phyloP scores from a whole-genome alignment of 306 rosid genomes.

The Malus fusca region DNA sequence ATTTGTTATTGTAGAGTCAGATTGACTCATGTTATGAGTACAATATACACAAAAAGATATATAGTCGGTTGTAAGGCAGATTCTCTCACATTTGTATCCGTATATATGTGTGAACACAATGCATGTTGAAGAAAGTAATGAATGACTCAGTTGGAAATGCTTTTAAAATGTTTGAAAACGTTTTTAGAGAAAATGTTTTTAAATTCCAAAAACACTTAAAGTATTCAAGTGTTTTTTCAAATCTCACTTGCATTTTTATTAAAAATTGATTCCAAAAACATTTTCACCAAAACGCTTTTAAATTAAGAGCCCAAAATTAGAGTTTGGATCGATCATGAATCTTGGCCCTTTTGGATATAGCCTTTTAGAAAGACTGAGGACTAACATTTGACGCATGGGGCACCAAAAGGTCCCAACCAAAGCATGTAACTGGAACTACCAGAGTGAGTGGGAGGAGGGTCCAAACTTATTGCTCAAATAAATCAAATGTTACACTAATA shows the following conservation, averaged over 20 bases:
- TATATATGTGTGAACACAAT: not conserved
- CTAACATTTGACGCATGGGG: conserved; percentile 12
- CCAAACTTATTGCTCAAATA: conserved; percentile 32
- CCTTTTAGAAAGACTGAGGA: conserved; percentile 22
- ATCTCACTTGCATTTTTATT: too few species aligned
- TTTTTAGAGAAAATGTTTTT: too few species aligned
- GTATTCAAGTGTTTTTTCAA: too few species aligned
- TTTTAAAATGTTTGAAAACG: too few species aligned
- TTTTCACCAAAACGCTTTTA: too few species aligned
- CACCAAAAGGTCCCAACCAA: conserved; percentile 11
- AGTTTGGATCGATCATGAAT: conserved; percentile 4
- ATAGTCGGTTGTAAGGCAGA: too few species aligned
- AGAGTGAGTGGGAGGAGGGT: conserved; percentile 26
- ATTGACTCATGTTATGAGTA: not conserved
- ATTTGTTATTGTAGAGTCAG: not conserved
- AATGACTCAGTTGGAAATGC: too few species aligned
- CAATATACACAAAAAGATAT: not conserved
- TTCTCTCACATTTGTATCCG: too few species aligned
- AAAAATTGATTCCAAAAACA: too few species aligned
- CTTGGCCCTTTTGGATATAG: conserved; percentile 22
- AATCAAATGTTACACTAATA: not conserved
- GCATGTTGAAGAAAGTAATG: not conserved
- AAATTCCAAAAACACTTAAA: too few species aligned
- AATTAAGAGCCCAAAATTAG: not conserved
- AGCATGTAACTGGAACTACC: conserved; percentile 28